These are phyloP conservation scores for Cryphonectria naterciae DNA, from an alignment of 2,329 filamentous ascomycete genomes.

Conservation along the genomic window DNA sequence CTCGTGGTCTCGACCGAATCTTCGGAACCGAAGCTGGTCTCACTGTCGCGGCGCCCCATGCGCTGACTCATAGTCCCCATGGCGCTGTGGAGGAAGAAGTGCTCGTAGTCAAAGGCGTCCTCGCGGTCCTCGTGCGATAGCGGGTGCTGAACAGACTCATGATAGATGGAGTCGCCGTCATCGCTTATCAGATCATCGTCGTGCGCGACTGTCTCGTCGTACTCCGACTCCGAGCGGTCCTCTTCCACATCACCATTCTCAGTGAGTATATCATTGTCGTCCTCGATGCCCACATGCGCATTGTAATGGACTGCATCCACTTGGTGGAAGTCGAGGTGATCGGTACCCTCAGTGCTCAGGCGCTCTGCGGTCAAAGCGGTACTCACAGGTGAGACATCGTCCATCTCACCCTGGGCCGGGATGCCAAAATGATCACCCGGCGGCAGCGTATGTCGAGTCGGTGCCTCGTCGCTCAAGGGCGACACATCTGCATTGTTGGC, in stretches of 20 bases:
- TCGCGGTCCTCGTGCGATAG: conserved; percentile 89
- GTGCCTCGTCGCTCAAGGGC: conserved; percentile 17
- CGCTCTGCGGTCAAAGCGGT: conserved; percentile 37
- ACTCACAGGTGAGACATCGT: conserved; percentile 37
- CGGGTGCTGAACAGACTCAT: conserved; percentile 61
- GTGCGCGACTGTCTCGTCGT: conserved; percentile 37
- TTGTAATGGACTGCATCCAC: conserved; percentile 34
- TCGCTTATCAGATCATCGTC: conserved; percentile 57
- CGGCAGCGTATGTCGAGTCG: conserved; percentile 25
- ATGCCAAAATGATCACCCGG: conserved; percentile 32
- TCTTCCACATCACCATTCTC: conserved; percentile 43
- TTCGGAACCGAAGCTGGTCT: conserved; percentile 60
- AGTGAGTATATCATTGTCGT: conserved; percentile 47
- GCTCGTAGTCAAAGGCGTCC: conserved; percentile 95
- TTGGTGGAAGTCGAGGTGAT: conserved; percentile 35
- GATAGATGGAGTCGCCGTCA: conserved; percentile 66
- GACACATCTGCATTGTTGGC: conserved; percentile 27
- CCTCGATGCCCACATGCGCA: conserved; percentile 34
- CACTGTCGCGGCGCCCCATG: conserved; percentile 51
- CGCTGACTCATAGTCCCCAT: conserved; percentile 74
- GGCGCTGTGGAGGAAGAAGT: conserved; percentile 92
- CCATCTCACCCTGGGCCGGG: conserved; percentile 32
- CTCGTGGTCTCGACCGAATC: conserved; percentile 66
- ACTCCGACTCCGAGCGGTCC: conserved; percentile 17
- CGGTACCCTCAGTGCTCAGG: conserved; percentile 28